Base-by-base conservation (phyloP, 805 yeast genomes). In the Schwanniomyces sp. region DNA sequence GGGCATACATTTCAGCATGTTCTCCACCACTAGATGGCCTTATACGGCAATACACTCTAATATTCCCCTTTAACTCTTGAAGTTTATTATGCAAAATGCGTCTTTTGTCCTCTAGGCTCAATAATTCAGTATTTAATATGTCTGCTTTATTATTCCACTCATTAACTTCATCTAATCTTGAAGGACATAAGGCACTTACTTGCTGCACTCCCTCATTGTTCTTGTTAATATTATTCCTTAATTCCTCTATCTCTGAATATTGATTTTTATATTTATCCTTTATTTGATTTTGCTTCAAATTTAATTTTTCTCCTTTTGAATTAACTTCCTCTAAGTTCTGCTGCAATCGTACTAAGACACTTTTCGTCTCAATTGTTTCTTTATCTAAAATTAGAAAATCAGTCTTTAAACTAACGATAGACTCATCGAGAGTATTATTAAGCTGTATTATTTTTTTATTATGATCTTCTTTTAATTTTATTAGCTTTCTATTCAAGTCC, bases 41-140 rank as follows among this genome's bases (percentile, higher is more conserved):
- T 5, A 92, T 75, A 34, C 99, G 75, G 61, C 97, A 92, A 57
- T 85, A 89, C 0, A 92, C 97, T 41, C 98, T 70, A 29, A 94
- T 91, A 57, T 90, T 94, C 1, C 99, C 98, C 64, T 91, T 88
- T 34, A 92, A 64, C 50, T 89, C 96, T 63, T 91, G 97, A 5
- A 92, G 69, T 51, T 74, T 75, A 59, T 88, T 84, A 58, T 90
- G 97, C 1, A 88, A 62, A 11, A 67, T 58, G 8, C 96, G 70
- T 50, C 97, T 72, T 32, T 70, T 58, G 0, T 71, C 63, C 54
- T 87, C 92, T 49, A 79, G 82, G 17, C 64, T 62, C 0, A 75
- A 59, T 8, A 84, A 62, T 28, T 67, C 61, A 8, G 65, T 63
- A 27, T 70, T 69, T 40, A 59, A 54, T 10, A 7, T 24, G 4